phyloP scores from a whole-genome alignment of 2,329 filamentous ascomycete species.

The Phialocephala subalpina region DNA sequence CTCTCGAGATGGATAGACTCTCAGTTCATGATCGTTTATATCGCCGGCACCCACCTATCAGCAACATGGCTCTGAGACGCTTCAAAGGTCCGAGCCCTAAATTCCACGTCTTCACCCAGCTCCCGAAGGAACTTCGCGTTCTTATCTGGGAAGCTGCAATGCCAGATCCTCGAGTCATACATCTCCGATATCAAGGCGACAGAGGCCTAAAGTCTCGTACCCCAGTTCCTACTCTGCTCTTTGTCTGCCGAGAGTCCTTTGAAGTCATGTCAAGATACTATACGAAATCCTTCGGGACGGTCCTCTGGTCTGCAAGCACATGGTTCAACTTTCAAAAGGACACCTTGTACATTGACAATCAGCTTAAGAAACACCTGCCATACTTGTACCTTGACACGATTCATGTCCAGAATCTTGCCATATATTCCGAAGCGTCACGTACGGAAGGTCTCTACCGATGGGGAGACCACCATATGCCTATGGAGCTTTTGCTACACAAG shows the following conservation, averaged over 20 bases:
- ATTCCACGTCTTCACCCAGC: neutral
- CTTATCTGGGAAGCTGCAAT: neutral
- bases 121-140: neutral
- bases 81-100: neutral
- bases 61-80: neutral
- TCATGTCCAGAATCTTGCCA: neutral
- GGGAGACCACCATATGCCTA: neutral
- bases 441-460: neutral
- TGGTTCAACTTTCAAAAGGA: neutral
- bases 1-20: neutral
- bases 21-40: too few relatives aligned
- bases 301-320: neutral
- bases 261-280: neutral
- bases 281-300: neutral
- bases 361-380: neutral
- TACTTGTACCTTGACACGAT: neutral
- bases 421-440: neutral
- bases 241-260: neutral
- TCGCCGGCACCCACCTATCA: neutral
- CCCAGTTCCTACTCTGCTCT: neutral
- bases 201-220: neutral
- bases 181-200: neutral
- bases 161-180: neutral
- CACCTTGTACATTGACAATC: neutral
- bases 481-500: neutral